phyloP scores from a whole-genome alignment of 805 yeast species.

The Huiozyma naganishii region DNA sequence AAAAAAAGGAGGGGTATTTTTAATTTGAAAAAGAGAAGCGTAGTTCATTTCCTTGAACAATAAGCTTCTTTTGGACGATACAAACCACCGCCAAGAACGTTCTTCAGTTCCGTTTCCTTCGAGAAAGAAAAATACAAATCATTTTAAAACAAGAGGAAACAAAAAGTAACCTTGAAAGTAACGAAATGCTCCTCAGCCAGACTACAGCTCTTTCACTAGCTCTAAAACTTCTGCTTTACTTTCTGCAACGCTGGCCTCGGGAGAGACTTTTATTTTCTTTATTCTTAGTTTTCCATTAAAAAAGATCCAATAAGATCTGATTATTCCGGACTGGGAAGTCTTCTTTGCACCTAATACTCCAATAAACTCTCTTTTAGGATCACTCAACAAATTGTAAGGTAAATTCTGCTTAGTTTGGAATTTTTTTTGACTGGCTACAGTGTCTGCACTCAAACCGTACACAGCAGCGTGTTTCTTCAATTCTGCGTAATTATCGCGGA shows the following conservation, averaged over 20 bases:
- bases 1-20: too few relatives aligned
- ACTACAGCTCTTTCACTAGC: constrained; percentile 11
- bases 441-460: constrained; percentile 76
- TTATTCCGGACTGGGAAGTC: constrained; percentile 54
- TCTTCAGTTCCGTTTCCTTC: too few relatives aligned
- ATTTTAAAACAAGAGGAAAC: not conserved
- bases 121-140: too few relatives aligned
- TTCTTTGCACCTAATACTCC: constrained; percentile 76
- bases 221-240: constrained; percentile 47
- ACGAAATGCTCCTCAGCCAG: not conserved
- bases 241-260: constrained; percentile 47
- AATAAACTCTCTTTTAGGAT: constrained; percentile 60
- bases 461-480: constrained; percentile 37
- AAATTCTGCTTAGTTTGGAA: constrained; percentile 66
- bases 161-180: not conserved
- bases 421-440: constrained; percentile 64
- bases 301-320: constrained; percentile 89
- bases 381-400: constrained; percentile 66
- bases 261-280: constrained; percentile 34
- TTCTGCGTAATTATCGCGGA: constrained; percentile 49
- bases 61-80: too few relatives aligned
- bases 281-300: constrained; percentile 55
- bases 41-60: too few relatives aligned
- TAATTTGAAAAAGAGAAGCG: too few relatives aligned
- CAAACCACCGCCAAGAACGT: too few relatives aligned